phyloP scores from a whole-genome alignment of 1,284 basidiomycete species.

The Irpex sp. region DNA sequence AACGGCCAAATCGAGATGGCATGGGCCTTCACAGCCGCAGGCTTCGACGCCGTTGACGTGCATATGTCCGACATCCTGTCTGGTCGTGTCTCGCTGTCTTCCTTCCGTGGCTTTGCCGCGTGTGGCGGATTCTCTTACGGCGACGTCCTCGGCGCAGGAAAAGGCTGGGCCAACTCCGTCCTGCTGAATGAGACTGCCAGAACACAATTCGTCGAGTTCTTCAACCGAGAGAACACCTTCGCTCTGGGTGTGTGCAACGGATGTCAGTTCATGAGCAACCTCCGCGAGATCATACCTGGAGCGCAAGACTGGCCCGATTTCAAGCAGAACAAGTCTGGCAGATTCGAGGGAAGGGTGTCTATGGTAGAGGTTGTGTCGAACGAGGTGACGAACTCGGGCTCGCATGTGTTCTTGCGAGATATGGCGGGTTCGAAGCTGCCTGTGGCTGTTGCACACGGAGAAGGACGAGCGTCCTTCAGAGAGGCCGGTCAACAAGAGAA shows the following conservation, averaged over 20 bases:
- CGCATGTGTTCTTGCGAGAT: slow-evolving; percentile 82
- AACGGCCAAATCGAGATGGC: slow-evolving; percentile 99
- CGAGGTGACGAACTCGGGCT: slow-evolving; percentile 42
- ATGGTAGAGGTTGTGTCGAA: slow-evolving; percentile 75
- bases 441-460: slow-evolving; percentile 94
- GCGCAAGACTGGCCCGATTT: slow-evolving; percentile 87
- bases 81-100: slow-evolving; percentile 58
- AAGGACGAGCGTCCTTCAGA: slow-evolving; percentile 81
- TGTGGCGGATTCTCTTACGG: slow-evolving; percentile 99
- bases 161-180: slow-evolving; percentile 96
- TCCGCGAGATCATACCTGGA: slow-evolving; percentile 87
- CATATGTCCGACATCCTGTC: slow-evolving; percentile 97
- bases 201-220: slow-evolving; percentile 79
- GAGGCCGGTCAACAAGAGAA: slow-evolving; percentile 35
- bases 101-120: slow-evolving; percentile 88
- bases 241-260: slow-evolving; percentile 97
- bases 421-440: slow-evolving; percentile 89
- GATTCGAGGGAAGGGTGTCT: slow-evolving; percentile 88
- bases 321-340: slow-evolving; percentile 84
- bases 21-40: slow-evolving; percentile 91
- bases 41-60: slow-evolving; percentile 93
- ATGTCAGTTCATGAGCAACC: slow-evolving; percentile 92
- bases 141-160: slow-evolving; percentile 96
- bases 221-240: slow-evolving; percentile 79
- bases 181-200: slow-evolving; percentile 77